These are phyloP conservation scores for Tritrichomonas foetus DNA, from an alignment of 208 protist genomes.

Conservation along the genomic window DNA sequence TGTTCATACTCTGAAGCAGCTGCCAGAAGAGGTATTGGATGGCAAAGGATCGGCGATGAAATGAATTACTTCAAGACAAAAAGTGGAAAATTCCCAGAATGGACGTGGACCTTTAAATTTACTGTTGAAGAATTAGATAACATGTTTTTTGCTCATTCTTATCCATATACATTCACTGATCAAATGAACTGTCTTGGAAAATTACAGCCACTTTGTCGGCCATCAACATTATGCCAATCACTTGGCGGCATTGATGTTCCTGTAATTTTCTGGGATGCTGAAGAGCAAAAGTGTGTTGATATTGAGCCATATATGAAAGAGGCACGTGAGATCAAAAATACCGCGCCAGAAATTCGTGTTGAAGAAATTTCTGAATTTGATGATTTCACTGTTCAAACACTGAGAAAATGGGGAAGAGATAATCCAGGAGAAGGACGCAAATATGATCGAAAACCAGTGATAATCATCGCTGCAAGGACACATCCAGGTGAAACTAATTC, in stretches of 20 bases:
- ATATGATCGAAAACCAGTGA: slow-evolving; percentile 49
- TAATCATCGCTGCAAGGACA: slow-evolving; percentile 80
- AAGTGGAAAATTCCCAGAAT: slow-evolving; percentile 29
- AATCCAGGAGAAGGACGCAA: neutral
- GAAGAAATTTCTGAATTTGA: neutral
- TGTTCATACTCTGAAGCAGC: neutral
- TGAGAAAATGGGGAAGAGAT: neutral
- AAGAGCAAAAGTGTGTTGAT: neutral
- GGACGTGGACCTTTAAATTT: neutral
- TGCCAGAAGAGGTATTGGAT: neutral
- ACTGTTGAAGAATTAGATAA: slow-evolving; percentile 19
- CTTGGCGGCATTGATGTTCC: neutral
- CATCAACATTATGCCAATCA: neutral
- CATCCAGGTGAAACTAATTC: slow-evolving; percentile 93
- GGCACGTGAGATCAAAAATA: neutral
- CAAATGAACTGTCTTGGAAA: neutral
- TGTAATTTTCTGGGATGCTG: slow-evolving; percentile 31
- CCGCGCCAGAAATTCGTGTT: neutral
- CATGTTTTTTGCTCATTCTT: slow-evolving; percentile 12
- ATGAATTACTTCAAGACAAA: slow-evolving; percentile 29
- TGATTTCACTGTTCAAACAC: neutral
- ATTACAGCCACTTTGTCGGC: neutral
- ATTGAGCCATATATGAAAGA: neutral
- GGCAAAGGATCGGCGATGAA: neutral
- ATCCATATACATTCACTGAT: slow-evolving; percentile 36